A percentile compares a stretch with the other conserved stretches of the same genome.
Evolutionary conservation across 768 basidiomycete genomes (phyloP).

Genomic region (Boletus sensibilis): DNA sequence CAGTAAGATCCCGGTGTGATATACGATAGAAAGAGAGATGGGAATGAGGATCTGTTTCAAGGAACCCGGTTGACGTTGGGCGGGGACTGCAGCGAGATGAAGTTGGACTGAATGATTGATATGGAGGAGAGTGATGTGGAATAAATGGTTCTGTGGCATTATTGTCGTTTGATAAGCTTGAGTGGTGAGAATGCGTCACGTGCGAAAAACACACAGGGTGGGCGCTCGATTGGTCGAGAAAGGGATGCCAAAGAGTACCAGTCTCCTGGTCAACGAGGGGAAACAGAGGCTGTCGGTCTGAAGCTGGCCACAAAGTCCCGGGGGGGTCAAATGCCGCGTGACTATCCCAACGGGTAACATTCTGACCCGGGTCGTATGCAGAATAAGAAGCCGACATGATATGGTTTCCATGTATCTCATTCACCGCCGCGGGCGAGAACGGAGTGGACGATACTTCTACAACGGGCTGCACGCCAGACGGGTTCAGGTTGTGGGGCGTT

Average conservation of each 20-base stretch:
- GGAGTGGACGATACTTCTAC: not conserved
- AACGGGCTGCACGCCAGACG: not conserved
- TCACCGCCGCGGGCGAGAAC: no score
- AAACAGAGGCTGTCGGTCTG: not conserved
- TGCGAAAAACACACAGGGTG: not conserved
- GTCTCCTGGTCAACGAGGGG: not conserved
- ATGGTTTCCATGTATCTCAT: not conserved
- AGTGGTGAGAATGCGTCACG: no score
- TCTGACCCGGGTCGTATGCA: no score
- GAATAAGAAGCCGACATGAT: not conserved
- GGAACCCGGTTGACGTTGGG: not conserved
- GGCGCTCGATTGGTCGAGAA: not conserved
- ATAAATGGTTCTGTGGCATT: not conserved
- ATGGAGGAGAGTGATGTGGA: not conserved
- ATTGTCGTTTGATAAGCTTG: not conserved
- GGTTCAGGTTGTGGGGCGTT: not conserved
- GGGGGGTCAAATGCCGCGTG: not conserved
- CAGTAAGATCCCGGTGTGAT: not conserved
- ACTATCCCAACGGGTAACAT: not conserved
- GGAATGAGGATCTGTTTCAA: no score
- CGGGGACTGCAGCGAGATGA: not conserved
- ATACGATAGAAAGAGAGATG: not conserved
- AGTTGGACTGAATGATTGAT: not conserved
- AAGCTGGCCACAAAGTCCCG: not conserved
- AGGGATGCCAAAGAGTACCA: not conserved